Percentiles rank a stretch among this genome's conserved stretches.
Evolutionary conservation across 2,329 filamentous ascomycete species (phyloP).

Genomic region (Diaporthe caulivora): DNA sequence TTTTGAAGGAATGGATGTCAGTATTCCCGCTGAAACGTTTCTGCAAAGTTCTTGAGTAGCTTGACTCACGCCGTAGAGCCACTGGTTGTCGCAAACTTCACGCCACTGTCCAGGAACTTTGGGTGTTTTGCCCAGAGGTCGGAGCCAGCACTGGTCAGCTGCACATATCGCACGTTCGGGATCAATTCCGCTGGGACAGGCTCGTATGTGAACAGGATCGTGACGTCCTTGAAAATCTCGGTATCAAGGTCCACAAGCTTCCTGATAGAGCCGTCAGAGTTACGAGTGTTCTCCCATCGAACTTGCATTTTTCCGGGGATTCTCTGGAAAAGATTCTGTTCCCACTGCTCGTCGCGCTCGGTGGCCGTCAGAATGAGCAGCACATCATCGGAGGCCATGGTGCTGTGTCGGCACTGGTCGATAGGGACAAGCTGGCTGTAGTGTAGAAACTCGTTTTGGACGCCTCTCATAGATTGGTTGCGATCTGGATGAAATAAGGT

Average conservation of each 20-base stretch:
- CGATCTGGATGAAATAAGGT: not conserved
- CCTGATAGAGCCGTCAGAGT: slow-evolving; percentile 39
- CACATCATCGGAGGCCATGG: slow-evolving; percentile 22
- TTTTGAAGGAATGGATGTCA: slow-evolving; percentile 31
- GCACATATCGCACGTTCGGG: slow-evolving; percentile 53
- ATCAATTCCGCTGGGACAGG: slow-evolving; percentile 48
- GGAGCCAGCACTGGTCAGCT: slow-evolving; percentile 54
- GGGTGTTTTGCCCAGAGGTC: slow-evolving; percentile 52
- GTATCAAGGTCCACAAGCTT: slow-evolving; percentile 44
- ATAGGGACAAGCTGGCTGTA: too few relatives aligned
- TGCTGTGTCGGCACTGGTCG: not conserved
- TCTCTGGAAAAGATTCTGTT: slow-evolving; percentile 10
- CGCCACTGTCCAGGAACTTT: slow-evolving; percentile 47
- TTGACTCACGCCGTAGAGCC: slow-evolving; percentile 53
- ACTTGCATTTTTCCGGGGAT: slow-evolving; percentile 45
- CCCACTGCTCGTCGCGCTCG: slow-evolving; percentile 33
- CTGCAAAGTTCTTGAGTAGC: not conserved
- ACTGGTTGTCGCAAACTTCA: slow-evolving; percentile 52
- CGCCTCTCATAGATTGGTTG: not conserved
- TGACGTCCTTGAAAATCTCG: slow-evolving; percentile 51
- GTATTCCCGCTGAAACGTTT: not conserved
- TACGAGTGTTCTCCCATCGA: slow-evolving; percentile 46
- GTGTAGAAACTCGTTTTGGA: not conserved
- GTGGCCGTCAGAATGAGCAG: slow-evolving; percentile 25
- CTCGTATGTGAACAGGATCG: slow-evolving; percentile 50